A percentile compares a stretch with the other conserved stretches of the same genome.
These are phyloP conservation scores for Selaginella tamariscina DNA, from an alignment of 75 land plant species.

Conservation along the genomic window DNA sequence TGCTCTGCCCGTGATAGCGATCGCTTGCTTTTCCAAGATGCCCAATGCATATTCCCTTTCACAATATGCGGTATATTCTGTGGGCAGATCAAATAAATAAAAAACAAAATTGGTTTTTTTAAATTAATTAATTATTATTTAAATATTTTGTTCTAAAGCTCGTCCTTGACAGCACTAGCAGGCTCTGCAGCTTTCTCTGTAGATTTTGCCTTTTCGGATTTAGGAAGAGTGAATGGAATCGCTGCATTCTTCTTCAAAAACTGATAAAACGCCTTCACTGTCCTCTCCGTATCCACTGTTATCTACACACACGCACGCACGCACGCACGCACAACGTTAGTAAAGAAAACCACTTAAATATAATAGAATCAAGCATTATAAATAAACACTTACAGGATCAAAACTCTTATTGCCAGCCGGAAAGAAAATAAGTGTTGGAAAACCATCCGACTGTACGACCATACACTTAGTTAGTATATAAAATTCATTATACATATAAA, in stretches of 20 bases:
- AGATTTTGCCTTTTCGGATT: slow-evolving; percentile 18
- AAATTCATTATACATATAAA: too few species aligned
- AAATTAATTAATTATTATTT: too few species aligned
- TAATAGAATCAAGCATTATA: neutral
- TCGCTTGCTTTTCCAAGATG: too few species aligned
- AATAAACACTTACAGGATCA: slow-evolving; percentile 61
- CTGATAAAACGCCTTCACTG: slow-evolving; percentile 73
- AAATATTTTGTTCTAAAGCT: neutral
- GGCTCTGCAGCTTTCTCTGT: slow-evolving; percentile 3
- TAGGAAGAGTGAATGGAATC: slow-evolving; percentile 80
- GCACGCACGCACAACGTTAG: neutral
- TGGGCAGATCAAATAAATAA: too few species aligned
- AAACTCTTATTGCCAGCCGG: slow-evolving; percentile 94
- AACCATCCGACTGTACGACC: slow-evolving; percentile 77
- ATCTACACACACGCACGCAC: slow-evolving; percentile 40
- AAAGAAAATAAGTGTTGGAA: slow-evolving; percentile 78
- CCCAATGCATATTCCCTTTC: too few species aligned
- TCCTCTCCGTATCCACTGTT: slow-evolving; percentile 58
- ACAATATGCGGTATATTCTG: too few species aligned
- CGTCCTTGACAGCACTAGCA: neutral
- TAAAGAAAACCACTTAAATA: neutral
- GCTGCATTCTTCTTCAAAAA: slow-evolving; percentile 79
- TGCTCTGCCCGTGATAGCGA: slow-evolving; percentile 4
- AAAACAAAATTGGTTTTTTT: too few species aligned
- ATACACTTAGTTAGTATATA: too few species aligned